Base-by-base conservation (phyloP, 78 protist species). In the Reticulomyxa filosa region DNA sequence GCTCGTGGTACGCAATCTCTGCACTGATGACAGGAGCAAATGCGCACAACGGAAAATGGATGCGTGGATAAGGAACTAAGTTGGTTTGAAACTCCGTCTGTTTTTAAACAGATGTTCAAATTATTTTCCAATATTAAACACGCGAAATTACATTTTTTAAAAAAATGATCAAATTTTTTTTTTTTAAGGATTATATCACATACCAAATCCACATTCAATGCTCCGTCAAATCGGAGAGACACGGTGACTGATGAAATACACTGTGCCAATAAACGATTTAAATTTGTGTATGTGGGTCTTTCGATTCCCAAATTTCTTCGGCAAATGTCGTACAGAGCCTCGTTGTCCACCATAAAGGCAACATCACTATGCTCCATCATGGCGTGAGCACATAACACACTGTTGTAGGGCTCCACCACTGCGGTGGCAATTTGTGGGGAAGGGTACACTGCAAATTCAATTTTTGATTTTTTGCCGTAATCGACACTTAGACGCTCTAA, bases 1-100 rank as follows among this genome's bases (percentile, higher is more conserved):
- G 75, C 82, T 89, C 97, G 84, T 91, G 96, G 74, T 77, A 78
- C 30, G 96, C 94, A 79, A 81, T 90, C 80, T 90, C 93, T 46
- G 87, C 90, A 1, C 89, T 75, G 85, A 92, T 70, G 65, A 95
- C 33, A 36, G 99, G 99, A 6, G 99, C 91, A 65, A 79, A 92
- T 29, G 91, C 76, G 51, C 76, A 53, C n/a, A 91, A 63, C 42
- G 83, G 56, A 74, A 90, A 89, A 76, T 93, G 98, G 64, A 93
- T 81, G 25, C 92, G 79, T 22, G 78, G 77, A 57, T 74, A 74
- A 22, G 78, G 72, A 65, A 86, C 92, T 81, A 87, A 52, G 86
- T 92, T 92, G 81, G 97, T 90, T 82, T 90, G 96, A 88, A 95
- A 88, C 74, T 90, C 96, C 42, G 84, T 86, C 62, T n/a, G n/a